Evolutionary conservation across 1,139 yeast species (phyloP).

Genomic region (Debaryomyces coudertii): DNA sequence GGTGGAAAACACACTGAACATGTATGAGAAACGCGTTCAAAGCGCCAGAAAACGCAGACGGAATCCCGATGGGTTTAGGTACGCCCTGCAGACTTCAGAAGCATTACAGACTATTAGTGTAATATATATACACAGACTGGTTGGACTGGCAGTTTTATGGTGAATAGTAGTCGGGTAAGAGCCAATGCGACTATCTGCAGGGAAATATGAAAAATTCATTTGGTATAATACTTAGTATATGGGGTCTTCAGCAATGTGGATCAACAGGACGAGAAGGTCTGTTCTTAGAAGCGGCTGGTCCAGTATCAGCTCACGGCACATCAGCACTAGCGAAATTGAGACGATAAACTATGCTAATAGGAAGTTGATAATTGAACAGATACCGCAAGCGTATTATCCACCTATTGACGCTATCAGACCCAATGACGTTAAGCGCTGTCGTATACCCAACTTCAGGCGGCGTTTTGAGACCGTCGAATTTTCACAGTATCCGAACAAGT

Average conservation of each 20-base stretch:
- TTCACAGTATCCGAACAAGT: slow-evolving; percentile 18
- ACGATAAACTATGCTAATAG: slow-evolving; percentile 11
- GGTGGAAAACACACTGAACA: background rate
- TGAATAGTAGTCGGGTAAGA: background rate
- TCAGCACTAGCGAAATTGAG: slow-evolving; percentile 9
- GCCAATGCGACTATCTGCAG: slow-evolving; percentile 7
- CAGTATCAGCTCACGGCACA: background rate
- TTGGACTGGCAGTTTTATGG: background rate
- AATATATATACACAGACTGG: background rate
- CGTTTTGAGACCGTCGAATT: slow-evolving; percentile 25
- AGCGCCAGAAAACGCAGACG: background rate
- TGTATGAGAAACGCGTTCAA: background rate
- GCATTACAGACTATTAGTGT: background rate
- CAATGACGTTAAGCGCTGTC: slow-evolving; percentile 10
- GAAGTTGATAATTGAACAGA: slow-evolving; percentile 9
- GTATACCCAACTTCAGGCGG: slow-evolving; percentile 25
- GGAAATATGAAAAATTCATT: slow-evolving; percentile 6
- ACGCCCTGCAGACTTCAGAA: too few relatives aligned
- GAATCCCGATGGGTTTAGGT: background rate
- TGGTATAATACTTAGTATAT: background rate
- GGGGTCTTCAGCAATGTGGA: slow-evolving; percentile 1
- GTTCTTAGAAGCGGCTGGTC: background rate
- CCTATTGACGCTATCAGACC: slow-evolving; percentile 19
- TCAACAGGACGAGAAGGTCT: background rate
- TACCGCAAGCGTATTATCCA: slow-evolving; percentile 22